Base-by-base conservation (phyloP, 441 rosid species). In the Theobroma grandiflorum region DNA sequence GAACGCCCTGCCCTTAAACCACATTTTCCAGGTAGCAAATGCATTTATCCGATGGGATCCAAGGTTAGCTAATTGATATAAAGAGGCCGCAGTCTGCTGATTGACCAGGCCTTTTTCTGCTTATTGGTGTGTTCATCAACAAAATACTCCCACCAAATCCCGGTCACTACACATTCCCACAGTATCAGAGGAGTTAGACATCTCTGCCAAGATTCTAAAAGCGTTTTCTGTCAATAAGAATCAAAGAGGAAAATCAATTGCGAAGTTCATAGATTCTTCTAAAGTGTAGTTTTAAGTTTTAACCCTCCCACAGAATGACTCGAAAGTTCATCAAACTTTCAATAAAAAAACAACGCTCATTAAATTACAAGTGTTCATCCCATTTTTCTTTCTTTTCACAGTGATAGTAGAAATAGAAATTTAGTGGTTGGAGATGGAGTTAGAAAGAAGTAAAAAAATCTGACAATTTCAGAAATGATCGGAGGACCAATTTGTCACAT, bases 231-330 rank as follows among this genome's bases (percentile, higher is more conserved):
- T 74, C 40, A 12, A 75, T 43, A 38, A 73, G 6, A 73, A 73
- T 20, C 8, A 58, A 4, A 26, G 43, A 15, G 61, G 4, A 74
- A 37, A 26, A 75, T 26, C 69, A 59, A 43, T 61, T 75, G 59
- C 40, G 42, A 67, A 43, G 69, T 31, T n/a, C 68, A 43, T 16
- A 75, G 40, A 58, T 59, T 8, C 67, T 74, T 61, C 65, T 59
- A 3, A 67, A 10, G 8, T 49, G 42, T 8, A 71, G 22, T 6
- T 33, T 6, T 35, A 15, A 35, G 43, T 42, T 43, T 35, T 6
- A 3, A 35, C 7, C 14, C 7, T 4, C 31, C 1, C 0, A 9
- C n/a, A 47, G 3, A 49, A 71, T 26, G 12, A 49, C 22, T 15
- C 12, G 0, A 42, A 42, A 18, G 2, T 40, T 66, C 6, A 22